phyloP scores from a whole-genome alignment of 805 yeast genomes.

The Lachancea kluyveri region DNA sequence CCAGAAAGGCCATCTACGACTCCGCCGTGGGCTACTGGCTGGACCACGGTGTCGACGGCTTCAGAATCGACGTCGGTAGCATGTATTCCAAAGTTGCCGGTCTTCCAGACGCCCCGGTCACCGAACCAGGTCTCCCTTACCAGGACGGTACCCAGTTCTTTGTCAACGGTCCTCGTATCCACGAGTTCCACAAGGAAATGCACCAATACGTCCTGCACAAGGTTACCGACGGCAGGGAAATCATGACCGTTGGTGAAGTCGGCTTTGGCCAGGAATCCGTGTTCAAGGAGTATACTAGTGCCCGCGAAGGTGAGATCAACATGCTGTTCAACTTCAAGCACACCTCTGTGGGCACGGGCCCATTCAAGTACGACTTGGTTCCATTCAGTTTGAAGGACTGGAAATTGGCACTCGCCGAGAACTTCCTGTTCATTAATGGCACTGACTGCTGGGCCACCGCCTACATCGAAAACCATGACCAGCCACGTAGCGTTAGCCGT shows the following conservation, averaged over 20 bases:
- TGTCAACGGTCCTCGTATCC: conserved; percentile 48
- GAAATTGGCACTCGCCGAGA: conserved; percentile 34
- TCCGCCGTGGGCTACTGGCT: conserved; percentile 47
- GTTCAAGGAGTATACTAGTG: conserved; percentile 36
- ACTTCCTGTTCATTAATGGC: conserved; percentile 36
- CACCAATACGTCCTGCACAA: conserved; percentile 21
- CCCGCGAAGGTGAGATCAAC: conserved; percentile 33
- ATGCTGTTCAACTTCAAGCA: conserved; percentile 34
- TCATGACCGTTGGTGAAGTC: conserved; percentile 53
- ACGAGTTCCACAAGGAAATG: conserved; percentile 51
- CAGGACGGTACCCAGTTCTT: conserved; percentile 34
- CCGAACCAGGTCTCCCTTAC: conserved; percentile 34
- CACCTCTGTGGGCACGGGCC: conserved; percentile 33
- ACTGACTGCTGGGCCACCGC: conserved; percentile 54
- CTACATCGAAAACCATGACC: conserved; percentile 54
- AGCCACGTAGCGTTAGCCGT: conserved; percentile 45
- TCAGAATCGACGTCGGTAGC: conserved; percentile 51
- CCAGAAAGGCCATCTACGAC: conserved; percentile 34
- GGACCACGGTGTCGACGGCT: conserved; percentile 50
- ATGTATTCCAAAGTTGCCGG: conserved; percentile 42
- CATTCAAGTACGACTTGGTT: conserved; percentile 25
- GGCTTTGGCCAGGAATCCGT: conserved; percentile 38
- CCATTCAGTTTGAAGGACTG: conserved; percentile 34
- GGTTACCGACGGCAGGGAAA: conserved; percentile 41
- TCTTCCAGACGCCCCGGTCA: conserved; percentile 44